Conservation (phyloP, 1,139 yeast species). For the Trichomonascaceae sp. region DNA sequence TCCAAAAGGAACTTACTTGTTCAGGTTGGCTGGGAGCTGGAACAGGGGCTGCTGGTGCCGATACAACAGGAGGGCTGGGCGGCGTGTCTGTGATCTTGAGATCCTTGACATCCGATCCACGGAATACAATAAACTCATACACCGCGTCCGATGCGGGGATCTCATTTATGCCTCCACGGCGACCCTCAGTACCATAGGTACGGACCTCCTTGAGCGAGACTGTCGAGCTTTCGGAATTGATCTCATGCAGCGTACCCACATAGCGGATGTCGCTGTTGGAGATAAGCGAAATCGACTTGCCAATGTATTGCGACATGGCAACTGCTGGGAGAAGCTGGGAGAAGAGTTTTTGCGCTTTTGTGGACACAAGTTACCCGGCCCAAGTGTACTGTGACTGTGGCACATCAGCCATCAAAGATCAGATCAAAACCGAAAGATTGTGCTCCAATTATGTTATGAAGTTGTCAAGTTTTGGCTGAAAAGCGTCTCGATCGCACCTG, state of each 20-base stretch:
- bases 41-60: slow-evolving; percentile 2
- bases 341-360: no score
- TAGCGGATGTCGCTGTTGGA: slow-evolving; percentile 81
- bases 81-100: slow-evolving; percentile 64
- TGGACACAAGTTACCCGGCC: no score
- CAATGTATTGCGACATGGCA: slow-evolving; percentile 74
- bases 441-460: no score
- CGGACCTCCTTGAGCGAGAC: slow-evolving; percentile 75
- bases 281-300: slow-evolving; percentile 80
- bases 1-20: no score
- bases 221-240: slow-evolving; percentile 85
- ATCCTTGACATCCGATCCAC: slow-evolving; percentile 90
- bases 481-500: no score
- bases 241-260: slow-evolving; percentile 75
- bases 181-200: slow-evolving; percentile 87
- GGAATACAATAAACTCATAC: slow-evolving; percentile 70
- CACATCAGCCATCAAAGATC: no score
- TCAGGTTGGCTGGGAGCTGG: no score
- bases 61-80: no score
- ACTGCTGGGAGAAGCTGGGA: slow-evolving; percentile 1
- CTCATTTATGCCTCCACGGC: slow-evolving; percentile 60
- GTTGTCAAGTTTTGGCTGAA: no score
- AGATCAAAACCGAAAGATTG: no score
- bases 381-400: no score
- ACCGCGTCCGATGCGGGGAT: slow-evolving; percentile 62